Percentiles rank a stretch among this genome's conserved stretches.
phyloP scores from a whole-genome alignment of 371 early-diverging fungal species.

The Mortierella sp. region DNA sequence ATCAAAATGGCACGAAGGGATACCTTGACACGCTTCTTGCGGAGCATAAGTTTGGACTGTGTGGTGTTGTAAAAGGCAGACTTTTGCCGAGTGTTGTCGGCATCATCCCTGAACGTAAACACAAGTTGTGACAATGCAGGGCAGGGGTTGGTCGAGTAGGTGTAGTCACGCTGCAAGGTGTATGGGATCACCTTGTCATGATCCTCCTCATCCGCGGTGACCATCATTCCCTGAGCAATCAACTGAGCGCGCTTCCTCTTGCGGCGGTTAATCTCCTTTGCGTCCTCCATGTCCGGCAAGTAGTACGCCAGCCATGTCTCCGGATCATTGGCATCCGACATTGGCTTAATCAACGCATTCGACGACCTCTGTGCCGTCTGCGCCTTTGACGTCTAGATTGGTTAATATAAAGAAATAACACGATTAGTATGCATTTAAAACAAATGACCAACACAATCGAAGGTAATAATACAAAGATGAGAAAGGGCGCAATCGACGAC shows the following conservation, averaged over 20 bases:
- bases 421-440: not conserved
- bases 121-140: conserved; percentile 40
- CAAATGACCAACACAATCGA: too few species aligned
- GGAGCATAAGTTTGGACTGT: conserved; percentile 52
- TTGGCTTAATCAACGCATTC: conserved; percentile 57
- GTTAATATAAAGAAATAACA: not conserved
- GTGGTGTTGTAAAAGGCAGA: conserved; percentile 51
- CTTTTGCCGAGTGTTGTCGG: conserved; percentile 32
- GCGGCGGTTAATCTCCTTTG: conserved; percentile 41
- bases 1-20: not conserved
- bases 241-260: conserved; percentile 38
- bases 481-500: too few species aligned
- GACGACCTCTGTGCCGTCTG: conserved; percentile 49
- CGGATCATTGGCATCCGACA: conserved; percentile 50
- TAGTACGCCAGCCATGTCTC: conserved; percentile 55
- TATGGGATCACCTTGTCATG: conserved; percentile 19
- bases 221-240: conserved; percentile 28
- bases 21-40: conserved; percentile 56
- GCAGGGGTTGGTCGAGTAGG: conserved; percentile 51
- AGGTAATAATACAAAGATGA: too few species aligned
- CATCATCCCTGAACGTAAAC: conserved; percentile 43
- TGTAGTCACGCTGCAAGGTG: conserved; percentile 52
- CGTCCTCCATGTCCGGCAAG: conserved; percentile 46
- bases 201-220: conserved; percentile 36
- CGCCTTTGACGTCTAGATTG: conserved; percentile 28